Evolutionary conservation across 2,329 filamentous ascomycete genomes (phyloP).

Genomic region (Monascus ruber): DNA sequence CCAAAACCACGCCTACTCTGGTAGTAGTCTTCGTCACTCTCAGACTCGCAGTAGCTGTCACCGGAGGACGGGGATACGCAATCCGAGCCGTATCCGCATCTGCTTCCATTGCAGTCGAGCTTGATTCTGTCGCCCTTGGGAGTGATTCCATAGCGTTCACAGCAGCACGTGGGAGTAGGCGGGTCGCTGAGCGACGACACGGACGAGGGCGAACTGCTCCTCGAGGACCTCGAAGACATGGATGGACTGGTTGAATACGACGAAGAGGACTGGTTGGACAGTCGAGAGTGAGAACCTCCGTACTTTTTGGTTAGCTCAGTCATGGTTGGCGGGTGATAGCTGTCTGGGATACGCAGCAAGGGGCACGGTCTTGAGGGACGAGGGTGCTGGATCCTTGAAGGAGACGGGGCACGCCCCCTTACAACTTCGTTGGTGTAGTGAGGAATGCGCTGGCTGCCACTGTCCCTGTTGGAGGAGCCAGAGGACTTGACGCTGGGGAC

Average conservation of each 20-base stretch:
- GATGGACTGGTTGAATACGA: conserved; percentile 55
- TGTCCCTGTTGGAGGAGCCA: conserved; percentile 25
- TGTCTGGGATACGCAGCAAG: conserved; percentile 74
- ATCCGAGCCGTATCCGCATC: conserved; percentile 66
- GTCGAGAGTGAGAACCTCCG: conserved; percentile 56
- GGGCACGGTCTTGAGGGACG: conserved; percentile 82
- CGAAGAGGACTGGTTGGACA: conserved; percentile 53
- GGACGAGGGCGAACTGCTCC: conserved; percentile 42
- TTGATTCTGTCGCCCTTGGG: conserved; percentile 86
- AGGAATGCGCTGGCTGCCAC: conserved; percentile 15
- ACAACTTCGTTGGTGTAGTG: conserved; percentile 52
- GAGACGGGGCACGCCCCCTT: conserved; percentile 78
- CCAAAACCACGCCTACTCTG: conserved; percentile 21
- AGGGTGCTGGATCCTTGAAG: conserved; percentile 81
- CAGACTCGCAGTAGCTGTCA: conserved; percentile 55
- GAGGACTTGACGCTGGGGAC: conserved; percentile 53
- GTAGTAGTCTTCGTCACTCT: conserved; percentile 28
- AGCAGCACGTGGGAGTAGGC: conserved; percentile 59
- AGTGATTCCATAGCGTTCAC: conserved; percentile 94
- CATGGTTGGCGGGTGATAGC: conserved; percentile 65
- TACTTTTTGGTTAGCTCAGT: conserved; percentile 73
- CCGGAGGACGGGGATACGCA: conserved; percentile 34
- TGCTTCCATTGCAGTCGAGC: conserved; percentile 83
- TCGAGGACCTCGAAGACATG: conserved; percentile 61
- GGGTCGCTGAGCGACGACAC: conserved; percentile 57